Percentiles rank a stretch among this genome's conserved stretches.
These are phyloP conservation scores for Thielaviopsis musarum DNA, from an alignment of 2,329 filamentous ascomycete species.

Conservation along the genomic window DNA sequence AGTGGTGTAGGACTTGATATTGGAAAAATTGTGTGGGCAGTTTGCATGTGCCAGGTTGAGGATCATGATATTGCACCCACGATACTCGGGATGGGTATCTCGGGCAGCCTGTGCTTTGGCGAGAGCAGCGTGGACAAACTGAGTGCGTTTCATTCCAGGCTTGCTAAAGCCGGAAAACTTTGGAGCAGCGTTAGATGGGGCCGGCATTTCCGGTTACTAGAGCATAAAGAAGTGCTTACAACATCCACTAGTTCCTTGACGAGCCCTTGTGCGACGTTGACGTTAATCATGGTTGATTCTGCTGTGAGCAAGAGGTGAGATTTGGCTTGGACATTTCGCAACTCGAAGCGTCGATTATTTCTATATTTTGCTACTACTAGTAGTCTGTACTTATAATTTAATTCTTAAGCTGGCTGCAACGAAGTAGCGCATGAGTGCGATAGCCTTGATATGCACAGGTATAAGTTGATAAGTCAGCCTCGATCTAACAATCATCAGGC, in stretches of 20 bases:
- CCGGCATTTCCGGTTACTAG: neutral
- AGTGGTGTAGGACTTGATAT: neutral
- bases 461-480: too few species aligned
- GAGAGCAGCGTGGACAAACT: neutral
- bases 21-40: neutral
- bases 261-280: neutral
- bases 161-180: neutral
- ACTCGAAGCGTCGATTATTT: neutral
- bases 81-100: neutral
- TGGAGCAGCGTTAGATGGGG: neutral
- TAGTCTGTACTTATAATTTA: too few species aligned
- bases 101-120: neutral
- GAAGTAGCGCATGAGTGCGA: too few species aligned
- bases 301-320: neutral
- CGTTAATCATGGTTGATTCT: neutral
- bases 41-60: neutral
- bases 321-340: neutral
- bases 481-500: neutral
- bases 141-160: neutral
- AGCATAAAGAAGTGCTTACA: neutral
- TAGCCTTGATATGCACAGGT: too few species aligned
- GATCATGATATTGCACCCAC: neutral
- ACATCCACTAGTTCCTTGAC: conserved; percentile 1
- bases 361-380: neutral
- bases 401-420: too few species aligned